Conservation (phyloP, 495 filamentous ascomycete species). For the Neurospora tetraspora region DNA sequence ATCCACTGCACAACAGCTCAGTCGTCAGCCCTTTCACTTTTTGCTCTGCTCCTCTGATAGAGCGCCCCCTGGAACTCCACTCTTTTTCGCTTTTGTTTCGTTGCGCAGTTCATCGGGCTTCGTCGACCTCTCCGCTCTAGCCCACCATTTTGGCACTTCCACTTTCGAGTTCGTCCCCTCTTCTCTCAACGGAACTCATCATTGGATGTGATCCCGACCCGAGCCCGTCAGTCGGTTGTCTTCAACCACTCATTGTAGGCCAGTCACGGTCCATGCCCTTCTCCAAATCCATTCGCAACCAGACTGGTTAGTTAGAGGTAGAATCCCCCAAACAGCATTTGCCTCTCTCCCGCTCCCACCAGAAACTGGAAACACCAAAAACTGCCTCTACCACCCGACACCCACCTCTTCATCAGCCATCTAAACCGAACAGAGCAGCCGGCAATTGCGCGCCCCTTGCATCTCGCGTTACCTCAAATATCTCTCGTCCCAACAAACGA, state of each 20-base stretch:
- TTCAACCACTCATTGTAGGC: not conserved
- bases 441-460: not conserved
- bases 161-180: not conserved
- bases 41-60: not conserved
- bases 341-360: not conserved
- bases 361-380: not conserved
- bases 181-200: not conserved
- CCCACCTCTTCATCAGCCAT: not conserved
- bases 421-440: not conserved
- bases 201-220: not conserved
- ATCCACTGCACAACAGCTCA: not conserved
- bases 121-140: not conserved
- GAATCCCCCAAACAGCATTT: not conserved
- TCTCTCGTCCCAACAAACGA: not conserved
- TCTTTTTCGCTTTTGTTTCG: not conserved
- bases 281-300: not conserved
- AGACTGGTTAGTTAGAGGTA: not conserved
- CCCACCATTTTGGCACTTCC: constrained; percentile 19
- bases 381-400: not conserved
- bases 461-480: not conserved
- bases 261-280: not conserved
- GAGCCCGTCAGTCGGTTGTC: not conserved
- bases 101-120: not conserved
- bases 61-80: not conserved
- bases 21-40: not conserved